Evolutionary conservation across 495 filamentous ascomycete genomes (phyloP).

Genomic region (Penicillium argentinense): DNA sequence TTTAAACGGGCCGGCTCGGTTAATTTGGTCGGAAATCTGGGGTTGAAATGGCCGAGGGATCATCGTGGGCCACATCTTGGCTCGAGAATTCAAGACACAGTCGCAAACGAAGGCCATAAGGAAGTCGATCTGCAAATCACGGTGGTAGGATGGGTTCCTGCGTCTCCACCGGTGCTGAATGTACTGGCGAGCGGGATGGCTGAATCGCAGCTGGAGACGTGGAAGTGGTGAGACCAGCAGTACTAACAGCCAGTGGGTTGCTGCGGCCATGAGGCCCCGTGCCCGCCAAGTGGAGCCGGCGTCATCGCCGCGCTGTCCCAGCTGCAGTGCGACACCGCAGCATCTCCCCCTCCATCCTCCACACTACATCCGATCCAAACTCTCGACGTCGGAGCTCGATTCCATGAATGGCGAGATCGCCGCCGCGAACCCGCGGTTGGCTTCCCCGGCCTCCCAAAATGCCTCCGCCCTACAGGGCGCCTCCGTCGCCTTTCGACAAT

Average conservation of each 20-base stretch:
- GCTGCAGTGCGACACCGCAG: constrained; percentile 9
- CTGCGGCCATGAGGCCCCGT: too few species aligned
- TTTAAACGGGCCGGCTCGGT: constrained; percentile 19
- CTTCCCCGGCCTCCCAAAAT: constrained; percentile 26
- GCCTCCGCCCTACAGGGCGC: constrained; percentile 40
- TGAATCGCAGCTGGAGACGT: too few species aligned
- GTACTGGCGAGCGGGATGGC: too few species aligned
- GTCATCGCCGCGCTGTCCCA: background rate
- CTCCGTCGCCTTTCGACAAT: constrained; percentile 34
- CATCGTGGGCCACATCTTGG: background rate
- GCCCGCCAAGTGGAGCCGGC: background rate
- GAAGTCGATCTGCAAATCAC: too few species aligned
- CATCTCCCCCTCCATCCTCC: background rate
- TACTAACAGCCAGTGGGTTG: too few species aligned
- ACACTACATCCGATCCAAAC: background rate
- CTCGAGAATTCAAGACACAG: background rate
- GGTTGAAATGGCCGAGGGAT: constrained; percentile 5
- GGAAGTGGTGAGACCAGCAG: too few species aligned
- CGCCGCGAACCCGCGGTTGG: constrained; percentile 32
- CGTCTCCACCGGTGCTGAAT: too few species aligned
- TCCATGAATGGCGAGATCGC: constrained; percentile 37
- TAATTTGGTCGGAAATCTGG: constrained; percentile 22
- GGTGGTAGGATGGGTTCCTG: background rate
- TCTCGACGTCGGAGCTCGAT: constrained; percentile 8
- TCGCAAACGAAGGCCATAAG: too few species aligned